Conservation (phyloP, 768 basidiomycete species). For the Suillus subalutaceus region DNA sequence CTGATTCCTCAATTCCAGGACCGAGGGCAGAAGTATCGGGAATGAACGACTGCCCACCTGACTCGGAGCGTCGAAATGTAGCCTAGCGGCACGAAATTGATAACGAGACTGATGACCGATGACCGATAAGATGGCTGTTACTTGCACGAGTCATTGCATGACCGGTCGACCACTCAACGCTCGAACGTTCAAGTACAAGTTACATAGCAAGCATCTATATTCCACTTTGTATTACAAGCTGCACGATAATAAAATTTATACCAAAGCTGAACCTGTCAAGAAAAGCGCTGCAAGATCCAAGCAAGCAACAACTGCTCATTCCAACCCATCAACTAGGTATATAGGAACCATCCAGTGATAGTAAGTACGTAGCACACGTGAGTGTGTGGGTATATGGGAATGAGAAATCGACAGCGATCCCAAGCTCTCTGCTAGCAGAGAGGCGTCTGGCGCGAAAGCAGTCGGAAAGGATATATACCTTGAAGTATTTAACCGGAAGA, state of each 20-base stretch:
- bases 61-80: neutral
- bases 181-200: neutral
- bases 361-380: conserved; percentile 26
- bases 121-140: neutral
- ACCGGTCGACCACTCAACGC: neutral
- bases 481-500: conserved; percentile 21
- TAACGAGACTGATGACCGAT: neutral
- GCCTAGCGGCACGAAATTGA: neutral
- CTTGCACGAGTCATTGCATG: neutral
- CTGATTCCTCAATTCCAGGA: neutral
- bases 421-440: conserved; percentile 33
- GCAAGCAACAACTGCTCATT: conserved; percentile 24
- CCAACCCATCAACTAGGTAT: conserved; percentile 33
- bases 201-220: conserved; percentile 1
- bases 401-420: conserved; percentile 17
- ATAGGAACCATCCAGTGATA: conserved; percentile 13
- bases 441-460: conserved; percentile 3
- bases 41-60: neutral
- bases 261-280: neutral
- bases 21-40: conserved; percentile 1
- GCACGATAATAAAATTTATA: conserved; percentile 13
- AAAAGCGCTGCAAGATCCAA: conserved; percentile 37
- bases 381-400: conserved; percentile 22
- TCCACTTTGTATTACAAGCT: conserved; percentile 3
- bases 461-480: conserved; percentile 4